These are phyloP conservation scores for Copromyces sp. DNA, from an alignment of 495 filamentous ascomycete species.

Conservation along the genomic window DNA sequence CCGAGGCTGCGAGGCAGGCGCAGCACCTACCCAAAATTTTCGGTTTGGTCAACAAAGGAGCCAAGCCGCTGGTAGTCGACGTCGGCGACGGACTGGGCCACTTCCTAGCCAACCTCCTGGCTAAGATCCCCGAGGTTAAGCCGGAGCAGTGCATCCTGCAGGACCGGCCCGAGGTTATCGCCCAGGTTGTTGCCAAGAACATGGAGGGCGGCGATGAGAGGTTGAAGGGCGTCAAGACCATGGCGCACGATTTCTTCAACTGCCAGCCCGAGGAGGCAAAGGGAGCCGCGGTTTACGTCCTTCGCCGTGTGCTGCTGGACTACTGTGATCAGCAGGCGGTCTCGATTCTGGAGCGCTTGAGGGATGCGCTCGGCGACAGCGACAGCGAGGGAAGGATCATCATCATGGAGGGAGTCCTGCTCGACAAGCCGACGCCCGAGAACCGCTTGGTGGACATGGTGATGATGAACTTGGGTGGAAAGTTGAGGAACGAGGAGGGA, in stretches of 20 bases:
- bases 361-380: conserved; percentile 27
- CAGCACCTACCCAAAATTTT: conserved; percentile 20
- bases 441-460: conserved; percentile 22
- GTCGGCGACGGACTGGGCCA: conserved; percentile 41
- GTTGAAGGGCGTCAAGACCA: conserved; percentile 23
- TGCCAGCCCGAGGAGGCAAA: conserved; percentile 31
- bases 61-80: conserved; percentile 37
- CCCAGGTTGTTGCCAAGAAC: conserved; percentile 12
- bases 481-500: conserved; percentile 18
- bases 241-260: conserved; percentile 32
- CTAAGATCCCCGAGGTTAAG: conserved; percentile 18
- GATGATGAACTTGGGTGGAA: conserved; percentile 24
- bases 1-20: neutral
- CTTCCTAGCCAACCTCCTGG: conserved; percentile 28
- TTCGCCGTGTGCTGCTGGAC: conserved; percentile 43
- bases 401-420: conserved; percentile 19
- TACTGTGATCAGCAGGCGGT: conserved; percentile 31
- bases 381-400: conserved; percentile 15
- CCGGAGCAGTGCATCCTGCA: conserved; percentile 32
- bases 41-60: conserved; percentile 12
- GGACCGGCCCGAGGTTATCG: conserved; percentile 33
- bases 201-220: neutral
- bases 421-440: conserved; percentile 10
- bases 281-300: conserved; percentile 40
- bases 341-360: conserved; percentile 29